These are phyloP conservation scores for Wickerhamiella pararugosa DNA, from an alignment of 1,139 yeast species.

Conservation along the genomic window DNA sequence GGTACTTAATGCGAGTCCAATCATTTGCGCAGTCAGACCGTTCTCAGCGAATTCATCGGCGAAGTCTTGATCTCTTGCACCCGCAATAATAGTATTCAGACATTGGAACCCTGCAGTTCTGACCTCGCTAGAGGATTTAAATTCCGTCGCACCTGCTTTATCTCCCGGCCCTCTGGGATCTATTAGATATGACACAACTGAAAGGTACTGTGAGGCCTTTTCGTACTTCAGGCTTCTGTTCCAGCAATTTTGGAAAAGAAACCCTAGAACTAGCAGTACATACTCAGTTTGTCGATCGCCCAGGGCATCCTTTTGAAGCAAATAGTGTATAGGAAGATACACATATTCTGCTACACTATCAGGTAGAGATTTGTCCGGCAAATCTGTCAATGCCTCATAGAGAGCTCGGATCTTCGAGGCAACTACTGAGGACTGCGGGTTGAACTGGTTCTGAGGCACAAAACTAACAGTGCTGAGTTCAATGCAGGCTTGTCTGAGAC, in stretches of 20 bases:
- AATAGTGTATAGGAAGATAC: slow-evolving; percentile 42
- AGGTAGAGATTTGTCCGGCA: neutral
- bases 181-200: slow-evolving; percentile 34
- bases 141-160: slow-evolving; percentile 18
- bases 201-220: slow-evolving; percentile 35
- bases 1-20: slow-evolving; percentile 32
- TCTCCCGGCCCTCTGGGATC: slow-evolving; percentile 20
- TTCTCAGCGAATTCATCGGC: slow-evolving; percentile 2
- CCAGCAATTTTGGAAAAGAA: slow-evolving; percentile 37
- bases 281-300: slow-evolving; percentile 33
- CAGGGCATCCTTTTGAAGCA: slow-evolving; percentile 30
- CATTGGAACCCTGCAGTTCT: slow-evolving; percentile 31
- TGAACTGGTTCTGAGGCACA: slow-evolving; percentile 12
- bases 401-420: slow-evolving; percentile 6
- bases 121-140: slow-evolving; percentile 25
- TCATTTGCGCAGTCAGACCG: slow-evolving; percentile 27
- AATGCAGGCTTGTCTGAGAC: slow-evolving; percentile 9
- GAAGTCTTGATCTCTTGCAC: slow-evolving; percentile 18
- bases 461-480: neutral
- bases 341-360: slow-evolving; percentile 39
- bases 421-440: slow-evolving; percentile 6
- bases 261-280: slow-evolving; percentile 29
- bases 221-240: slow-evolving; percentile 26
- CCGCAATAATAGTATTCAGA: slow-evolving; percentile 24
- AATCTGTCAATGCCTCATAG: neutral